Evolutionary conservation across 164 flowering plant genomes (phyloP), one percentile per base, ranked within the genome.

Genomic region (Litsea cubeba): DNA sequence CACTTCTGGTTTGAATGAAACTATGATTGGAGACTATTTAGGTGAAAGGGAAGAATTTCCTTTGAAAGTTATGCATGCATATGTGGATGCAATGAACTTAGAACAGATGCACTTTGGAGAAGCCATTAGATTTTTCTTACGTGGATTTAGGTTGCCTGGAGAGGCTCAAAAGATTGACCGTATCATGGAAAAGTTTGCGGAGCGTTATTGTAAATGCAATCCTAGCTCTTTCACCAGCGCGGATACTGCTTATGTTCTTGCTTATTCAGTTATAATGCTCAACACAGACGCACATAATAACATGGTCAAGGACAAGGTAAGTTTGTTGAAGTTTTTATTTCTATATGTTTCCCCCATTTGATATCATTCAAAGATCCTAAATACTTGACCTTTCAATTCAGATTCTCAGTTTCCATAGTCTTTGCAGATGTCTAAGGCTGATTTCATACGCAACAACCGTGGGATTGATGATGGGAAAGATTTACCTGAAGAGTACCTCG

Each of bases 131-230:
- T 92, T 86, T 85, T 96, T 96, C 84, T 80, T 96, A 65, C 81
- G 88, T 75, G 97, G 99, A 54, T 96, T 96, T 82, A 84, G 97
- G 78, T 85, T 96, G 82, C 99, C 99, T 73, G 99, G 99, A 62
- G 99, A 96, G 77, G 99, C 99, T 60, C 99, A 96, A 82, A 96
- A 96, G 83, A 96, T 96, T 72, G 99, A 96, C 78, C 91, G 99
- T 7, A 94, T 96, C 70, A 96, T 96, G 99, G 99, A 96, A 75
- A 96, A 96, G 81, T 94, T 96, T 87, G 99, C 99, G 63, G 99
- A 94, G 78, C 92, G 99, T 70, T 96, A 87, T 75, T 96, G 99
- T 81, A 96, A 94, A 88, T 96, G 99, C 86, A 92, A 89, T 77
- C 97, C 97, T 70, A 86, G 79, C 75, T 86, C 95, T 69, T 96